Conservation (phyloP, 148 eudicot species). For the Tetragonia tetragonoides region DNA sequence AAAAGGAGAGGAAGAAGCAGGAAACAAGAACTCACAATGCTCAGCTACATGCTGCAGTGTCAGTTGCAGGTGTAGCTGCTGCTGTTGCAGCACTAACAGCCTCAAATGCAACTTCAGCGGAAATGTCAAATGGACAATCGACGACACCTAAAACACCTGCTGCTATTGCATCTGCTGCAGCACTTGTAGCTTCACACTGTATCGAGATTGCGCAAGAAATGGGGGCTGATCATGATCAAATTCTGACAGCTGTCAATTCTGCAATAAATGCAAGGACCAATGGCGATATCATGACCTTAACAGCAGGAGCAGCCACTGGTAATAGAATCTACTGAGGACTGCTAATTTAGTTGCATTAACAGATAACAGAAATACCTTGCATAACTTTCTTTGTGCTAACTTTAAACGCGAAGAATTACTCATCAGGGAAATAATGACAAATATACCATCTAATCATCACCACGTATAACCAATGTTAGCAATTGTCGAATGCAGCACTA, state of each 20-base stretch:
- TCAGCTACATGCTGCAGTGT: slow-evolving; percentile 81
- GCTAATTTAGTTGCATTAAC: background rate
- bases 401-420: background rate
- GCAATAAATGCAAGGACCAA: slow-evolving; percentile 75
- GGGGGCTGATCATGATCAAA: slow-evolving; percentile 85
- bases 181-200: slow-evolving; percentile 91
- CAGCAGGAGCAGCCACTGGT: slow-evolving; percentile 99
- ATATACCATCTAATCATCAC: background rate
- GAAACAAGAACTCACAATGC: slow-evolving; percentile 90
- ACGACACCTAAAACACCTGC: slow-evolving; percentile 44
- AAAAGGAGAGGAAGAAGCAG: slow-evolving; percentile 73
- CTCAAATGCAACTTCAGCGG: slow-evolving; percentile 40
- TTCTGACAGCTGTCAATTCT: slow-evolving; percentile 64
- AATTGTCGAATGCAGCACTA: slow-evolving; percentile 44
- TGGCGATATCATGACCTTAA: slow-evolving; percentile 88
- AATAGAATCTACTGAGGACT: slow-evolving; percentile 4
- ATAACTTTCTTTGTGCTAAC: background rate
- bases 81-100: slow-evolving; percentile 85
- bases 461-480: background rate
- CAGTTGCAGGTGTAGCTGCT: slow-evolving; percentile 95
- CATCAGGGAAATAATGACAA: too few relatives aligned
- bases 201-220: slow-evolving; percentile 83
- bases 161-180: slow-evolving; percentile 87
- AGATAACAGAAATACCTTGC: background rate
- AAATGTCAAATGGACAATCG: slow-evolving; percentile 30